These are phyloP conservation scores for Millerago galiae DNA, from an alignment of 805 yeast species.

Conservation along the genomic window DNA sequence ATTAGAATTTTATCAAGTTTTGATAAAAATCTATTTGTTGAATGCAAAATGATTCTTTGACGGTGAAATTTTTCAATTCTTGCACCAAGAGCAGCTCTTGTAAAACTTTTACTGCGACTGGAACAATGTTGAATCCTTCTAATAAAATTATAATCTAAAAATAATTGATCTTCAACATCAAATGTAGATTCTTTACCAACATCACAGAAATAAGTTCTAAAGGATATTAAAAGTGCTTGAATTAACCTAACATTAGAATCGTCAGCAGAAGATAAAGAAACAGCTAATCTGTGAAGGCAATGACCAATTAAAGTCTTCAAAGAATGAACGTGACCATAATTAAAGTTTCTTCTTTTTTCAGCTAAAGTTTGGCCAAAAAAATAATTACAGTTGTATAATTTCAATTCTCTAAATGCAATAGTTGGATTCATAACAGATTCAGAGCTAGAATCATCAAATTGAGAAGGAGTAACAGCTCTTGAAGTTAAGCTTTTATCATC, in stretches of 20 bases:
- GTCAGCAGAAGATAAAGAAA: conserved; percentile 41
- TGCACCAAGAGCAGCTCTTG: conserved; percentile 73
- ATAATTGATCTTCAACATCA: conserved; percentile 46
- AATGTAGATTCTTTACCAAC: conserved; percentile 67
- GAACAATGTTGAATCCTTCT: conserved; percentile 57
- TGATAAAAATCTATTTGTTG: conserved; percentile 68
- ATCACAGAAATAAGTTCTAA: conserved; percentile 75
- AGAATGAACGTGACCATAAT: conserved; percentile 51
- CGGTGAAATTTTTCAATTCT: conserved; percentile 69
- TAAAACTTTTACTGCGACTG: conserved; percentile 59
- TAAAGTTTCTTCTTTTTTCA: conserved; percentile 35
- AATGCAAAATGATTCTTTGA: conserved; percentile 63
- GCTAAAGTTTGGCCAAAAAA: conserved; percentile 51
- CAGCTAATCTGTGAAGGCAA: conserved; percentile 52
- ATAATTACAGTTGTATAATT: conserved; percentile 58
- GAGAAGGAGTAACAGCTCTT: conserved; percentile 22
- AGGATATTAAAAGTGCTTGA: conserved; percentile 53
- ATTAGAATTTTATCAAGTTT: conserved; percentile 56
- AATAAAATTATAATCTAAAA: conserved; percentile 48
- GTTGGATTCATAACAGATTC: conserved; percentile 47
- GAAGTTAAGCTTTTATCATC: conserved; percentile 32
- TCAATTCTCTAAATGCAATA: conserved; percentile 50
- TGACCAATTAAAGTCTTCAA: conserved; percentile 55
- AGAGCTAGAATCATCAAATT: conserved; percentile 26
- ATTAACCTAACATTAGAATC: conserved; percentile 54